These are phyloP conservation scores for Sporobolomyces roseus DNA, from an alignment of 768 basidiomycete genomes.

Conservation along the genomic window DNA sequence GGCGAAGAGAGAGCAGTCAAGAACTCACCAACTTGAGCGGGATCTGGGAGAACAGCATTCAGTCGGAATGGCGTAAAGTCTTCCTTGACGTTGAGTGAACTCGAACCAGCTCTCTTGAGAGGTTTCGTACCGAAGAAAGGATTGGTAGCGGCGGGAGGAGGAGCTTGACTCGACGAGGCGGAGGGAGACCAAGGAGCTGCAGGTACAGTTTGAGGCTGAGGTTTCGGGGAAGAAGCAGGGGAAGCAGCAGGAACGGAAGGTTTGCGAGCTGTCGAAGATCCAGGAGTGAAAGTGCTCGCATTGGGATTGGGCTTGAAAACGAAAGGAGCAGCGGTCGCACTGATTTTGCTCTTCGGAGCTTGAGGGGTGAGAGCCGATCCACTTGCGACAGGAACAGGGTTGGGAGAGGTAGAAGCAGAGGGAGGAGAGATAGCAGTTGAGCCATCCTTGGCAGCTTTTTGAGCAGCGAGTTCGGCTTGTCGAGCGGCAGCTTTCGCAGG, in stretches of 20 bases:
- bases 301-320: conserved; percentile 86
- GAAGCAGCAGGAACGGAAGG: conserved; percentile 1
- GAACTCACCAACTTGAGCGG: conserved; percentile 67
- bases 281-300: conserved; percentile 70
- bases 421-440: conserved; percentile 41
- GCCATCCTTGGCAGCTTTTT: conserved; percentile 43
- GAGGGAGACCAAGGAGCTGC: conserved; percentile 53
- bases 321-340: conserved; percentile 81
- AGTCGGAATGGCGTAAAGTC: conserved; percentile 97
- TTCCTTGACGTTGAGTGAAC: conserved; percentile 77
- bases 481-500: conserved; percentile 54
- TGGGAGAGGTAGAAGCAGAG: conserved; percentile 45
- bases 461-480: conserved; percentile 21
- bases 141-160: conserved; percentile 51
- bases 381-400: conserved; percentile 57
- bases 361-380: conserved; percentile 49
- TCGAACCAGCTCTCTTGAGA: conserved; percentile 60
- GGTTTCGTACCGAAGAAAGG: conserved; percentile 83
- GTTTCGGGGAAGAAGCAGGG: conserved; percentile 52
- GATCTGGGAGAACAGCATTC: conserved; percentile 66
- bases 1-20: background rate
- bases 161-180: conserved; percentile 54
- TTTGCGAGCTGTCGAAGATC: conserved; percentile 41
- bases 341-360: conserved; percentile 49
- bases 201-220: conserved; percentile 50